Evolutionary conservation across 768 basidiomycete species (phyloP), one percentile per base, ranked within the genome.

Genomic region (Boletellus ananas): DNA sequence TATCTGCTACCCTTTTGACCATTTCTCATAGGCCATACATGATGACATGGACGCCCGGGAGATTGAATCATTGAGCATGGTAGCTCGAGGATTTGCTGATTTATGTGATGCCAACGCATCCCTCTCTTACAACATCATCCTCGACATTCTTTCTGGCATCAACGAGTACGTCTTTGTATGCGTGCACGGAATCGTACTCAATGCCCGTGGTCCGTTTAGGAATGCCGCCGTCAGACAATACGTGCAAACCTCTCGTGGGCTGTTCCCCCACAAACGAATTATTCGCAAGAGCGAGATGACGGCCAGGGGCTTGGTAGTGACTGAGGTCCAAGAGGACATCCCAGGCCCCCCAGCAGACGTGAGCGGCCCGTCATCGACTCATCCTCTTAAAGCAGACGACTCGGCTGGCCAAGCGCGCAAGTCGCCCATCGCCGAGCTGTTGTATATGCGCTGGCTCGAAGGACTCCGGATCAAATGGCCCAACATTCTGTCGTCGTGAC

Each of bases 391-490:
- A 59, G 57, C 56, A 37, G 72, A 72, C 20, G 77, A 81, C 27
- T 61, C 74, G 29, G 58, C 53, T 40, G 58, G 61, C 21, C 74
- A 77, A 12, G 66, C 74, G 47, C 79, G 81, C 55, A 87, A 85
- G 66, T 94, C 91, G 48, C 93, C 94, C 6, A 93, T 98, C 25
- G 90, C 93, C 18, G 95, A 98, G 66, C 78, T 98, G 56, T 73
- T 98, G n/a, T 98, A 97, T 67, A 85, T 94, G 79, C 83, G 95
- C 43, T 98, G 95, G 94, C 73, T 97, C 21, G 90, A 96, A 62
- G 94, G 94, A 3, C 71, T 96, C 46, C 86, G 83, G 69, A 74
- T 94, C 62, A 94, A 91, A 66, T 94, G 93, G 93, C 90, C 90
- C 6, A 87, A 76, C 59, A 75, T 90, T 43, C 70, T 78, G 35